phyloP scores from a whole-genome alignment of 73 alveolate genomes.

The Paraurostyla sp. region DNA sequence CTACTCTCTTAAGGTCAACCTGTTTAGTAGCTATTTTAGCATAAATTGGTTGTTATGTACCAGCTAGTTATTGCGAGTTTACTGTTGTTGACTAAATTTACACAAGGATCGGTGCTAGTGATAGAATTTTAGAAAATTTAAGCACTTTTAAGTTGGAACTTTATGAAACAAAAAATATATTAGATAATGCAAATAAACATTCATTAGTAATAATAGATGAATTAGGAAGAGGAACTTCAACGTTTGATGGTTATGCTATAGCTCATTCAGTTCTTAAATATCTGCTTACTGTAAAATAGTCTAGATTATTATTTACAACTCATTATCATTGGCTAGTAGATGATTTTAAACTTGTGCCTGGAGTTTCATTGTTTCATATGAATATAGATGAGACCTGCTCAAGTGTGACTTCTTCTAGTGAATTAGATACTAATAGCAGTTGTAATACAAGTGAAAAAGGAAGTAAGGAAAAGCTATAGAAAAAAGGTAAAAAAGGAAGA shows the following conservation, averaged over 20 bases:
- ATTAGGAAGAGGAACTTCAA: slow-evolving; percentile 97
- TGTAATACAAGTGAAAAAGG: background rate
- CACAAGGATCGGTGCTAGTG: slow-evolving; percentile 96
- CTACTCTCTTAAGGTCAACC: slow-evolving; percentile 90
- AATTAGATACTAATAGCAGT: too few relatives aligned
- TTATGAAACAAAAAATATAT: slow-evolving; percentile 93
- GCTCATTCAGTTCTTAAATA: slow-evolving; percentile 88
- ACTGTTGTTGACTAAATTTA: slow-evolving; percentile 92
- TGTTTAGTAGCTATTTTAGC: slow-evolving; percentile 91
- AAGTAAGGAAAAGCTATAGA: background rate
- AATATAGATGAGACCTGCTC: slow-evolving; percentile 75
- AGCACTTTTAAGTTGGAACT: slow-evolving; percentile 95
- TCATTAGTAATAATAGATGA: slow-evolving; percentile 97
- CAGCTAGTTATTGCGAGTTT: slow-evolving; percentile 86
- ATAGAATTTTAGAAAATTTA: slow-evolving; percentile 89
- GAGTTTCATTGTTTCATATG: slow-evolving; percentile 86
- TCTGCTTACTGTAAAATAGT: background rate
- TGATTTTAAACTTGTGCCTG: slow-evolving; percentile 80
- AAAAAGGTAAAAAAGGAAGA: slow-evolving; percentile 47
- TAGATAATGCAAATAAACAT: slow-evolving; percentile 83
- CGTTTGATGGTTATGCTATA: slow-evolving; percentile 95
- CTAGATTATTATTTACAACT: slow-evolving; percentile 88
- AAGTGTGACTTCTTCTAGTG: background rate
- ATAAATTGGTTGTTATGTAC: slow-evolving; percentile 95
- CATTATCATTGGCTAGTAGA: slow-evolving; percentile 96